Percentiles rank a stretch among this genome's conserved stretches.
phyloP scores from a whole-genome alignment of 2,329 filamentous ascomycete species.

The Stemphylium vesicarium region DNA sequence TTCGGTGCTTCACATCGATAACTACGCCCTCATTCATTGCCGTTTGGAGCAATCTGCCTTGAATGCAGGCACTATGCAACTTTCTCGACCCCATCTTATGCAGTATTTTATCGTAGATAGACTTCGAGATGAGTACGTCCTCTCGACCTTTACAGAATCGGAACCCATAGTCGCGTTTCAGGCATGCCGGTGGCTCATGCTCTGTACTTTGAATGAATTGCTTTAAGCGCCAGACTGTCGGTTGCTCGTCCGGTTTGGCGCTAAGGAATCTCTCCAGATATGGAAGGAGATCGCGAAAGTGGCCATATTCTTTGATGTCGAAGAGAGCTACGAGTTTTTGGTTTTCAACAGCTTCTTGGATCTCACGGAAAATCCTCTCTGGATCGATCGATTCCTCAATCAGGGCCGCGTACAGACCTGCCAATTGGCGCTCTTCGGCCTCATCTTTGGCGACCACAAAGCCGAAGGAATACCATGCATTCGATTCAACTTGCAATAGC shows the following conservation, averaged over 20 bases:
- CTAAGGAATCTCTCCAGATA: slow-evolving; percentile 21
- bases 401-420: slow-evolving; percentile 15
- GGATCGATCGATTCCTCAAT: not conserved
- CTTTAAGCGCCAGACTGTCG: slow-evolving; percentile 20
- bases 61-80: slow-evolving; percentile 20
- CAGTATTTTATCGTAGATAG: slow-evolving; percentile 18
- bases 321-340: slow-evolving; percentile 14
- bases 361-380: slow-evolving; percentile 4
- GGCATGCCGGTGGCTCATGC: slow-evolving; percentile 9
- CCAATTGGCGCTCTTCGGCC: slow-evolving; percentile 11
- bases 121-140: slow-evolving; percentile 22
- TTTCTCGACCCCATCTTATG: not conserved
- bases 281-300: slow-evolving; percentile 9
- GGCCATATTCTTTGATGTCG: not conserved
- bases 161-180: slow-evolving; percentile 32
- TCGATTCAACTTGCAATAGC: not conserved
- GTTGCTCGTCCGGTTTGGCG: not conserved
- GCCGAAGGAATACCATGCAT: slow-evolving; percentile 26
- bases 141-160: slow-evolving; percentile 16
- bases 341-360: slow-evolving; percentile 14
- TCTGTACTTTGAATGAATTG: slow-evolving; percentile 20
- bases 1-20: not conserved
- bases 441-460: slow-evolving; percentile 15
- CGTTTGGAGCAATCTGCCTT: slow-evolving; percentile 10
- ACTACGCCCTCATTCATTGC: not conserved